These are phyloP conservation scores for Chrysanthemum lavandulifolium DNA, from an alignment of 129 eudicot genomes.

Conservation along the genomic window DNA sequence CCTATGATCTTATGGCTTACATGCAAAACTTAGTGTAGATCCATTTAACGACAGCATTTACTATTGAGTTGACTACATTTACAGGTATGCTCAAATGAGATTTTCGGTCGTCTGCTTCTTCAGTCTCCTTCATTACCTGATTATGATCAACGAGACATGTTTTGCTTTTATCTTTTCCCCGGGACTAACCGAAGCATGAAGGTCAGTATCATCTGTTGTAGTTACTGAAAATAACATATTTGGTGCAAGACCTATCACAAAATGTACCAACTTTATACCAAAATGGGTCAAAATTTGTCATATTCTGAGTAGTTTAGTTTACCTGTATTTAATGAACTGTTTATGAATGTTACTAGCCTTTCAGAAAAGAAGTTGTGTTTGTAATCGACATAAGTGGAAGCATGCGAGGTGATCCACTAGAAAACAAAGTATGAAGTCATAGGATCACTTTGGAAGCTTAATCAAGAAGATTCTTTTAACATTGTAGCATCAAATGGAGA, in stretches of 20 bases:
- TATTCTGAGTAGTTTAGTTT: no score
- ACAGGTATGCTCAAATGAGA: conserved; percentile 70
- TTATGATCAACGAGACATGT: conserved; percentile 77
- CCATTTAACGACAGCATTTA: background rate
- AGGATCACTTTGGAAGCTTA: conserved; percentile 56
- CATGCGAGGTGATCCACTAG: conserved; percentile 77
- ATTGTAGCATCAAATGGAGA: conserved; percentile 68
- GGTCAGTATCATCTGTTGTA: conserved; percentile 39
- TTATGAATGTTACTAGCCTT: conserved; percentile 47
- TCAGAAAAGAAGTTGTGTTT: conserved; percentile 75
- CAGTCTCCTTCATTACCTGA: conserved; percentile 71
- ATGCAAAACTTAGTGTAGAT: background rate
- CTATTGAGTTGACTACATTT: conserved; percentile 12
- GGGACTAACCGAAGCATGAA: conserved; percentile 39
- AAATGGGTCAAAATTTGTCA: no score
- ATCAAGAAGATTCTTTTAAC: conserved; percentile 62
- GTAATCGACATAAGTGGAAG: conserved; percentile 85
- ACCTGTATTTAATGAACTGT: background rate
- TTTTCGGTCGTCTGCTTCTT: conserved; percentile 58
- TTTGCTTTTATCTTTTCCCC: conserved; percentile 78
- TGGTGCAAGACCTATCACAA: no score
- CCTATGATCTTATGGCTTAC: conserved; percentile 8
- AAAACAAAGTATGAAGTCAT: conserved; percentile 58
- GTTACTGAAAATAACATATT: background rate
- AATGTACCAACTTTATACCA: no score